Percentiles rank a stretch among this genome's conserved stretches.
Conservation (phyloP, 768 basidiomycete species). For the Dictyophora rubrovolvata region DNA sequence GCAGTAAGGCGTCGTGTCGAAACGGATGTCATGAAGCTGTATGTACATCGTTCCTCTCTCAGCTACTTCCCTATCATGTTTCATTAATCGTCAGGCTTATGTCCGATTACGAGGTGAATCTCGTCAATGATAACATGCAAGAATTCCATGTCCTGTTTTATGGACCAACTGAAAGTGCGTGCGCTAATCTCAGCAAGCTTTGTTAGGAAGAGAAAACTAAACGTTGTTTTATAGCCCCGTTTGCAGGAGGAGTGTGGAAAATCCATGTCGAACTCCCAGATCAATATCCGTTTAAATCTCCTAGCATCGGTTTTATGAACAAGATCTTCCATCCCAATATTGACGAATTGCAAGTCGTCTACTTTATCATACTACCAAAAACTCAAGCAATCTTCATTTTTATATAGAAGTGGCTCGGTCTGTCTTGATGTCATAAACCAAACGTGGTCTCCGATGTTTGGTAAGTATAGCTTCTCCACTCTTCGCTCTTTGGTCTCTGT, state of each 20-base stretch:
- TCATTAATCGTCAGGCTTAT: slow-evolving; percentile 54
- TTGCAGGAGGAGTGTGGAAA: slow-evolving; percentile 98
- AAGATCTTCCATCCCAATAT: slow-evolving; percentile 99
- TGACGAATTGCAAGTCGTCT: slow-evolving; percentile 79
- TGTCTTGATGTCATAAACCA: slow-evolving; percentile 99
- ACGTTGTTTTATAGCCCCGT: slow-evolving; percentile 50
- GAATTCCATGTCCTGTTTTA: slow-evolving; percentile 97
- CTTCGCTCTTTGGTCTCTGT: neutral
- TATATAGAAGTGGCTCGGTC: slow-evolving; percentile 82
- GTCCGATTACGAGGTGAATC: slow-evolving; percentile 96
- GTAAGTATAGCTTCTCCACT: slow-evolving; percentile 35
- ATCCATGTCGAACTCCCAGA: slow-evolving; percentile 98
- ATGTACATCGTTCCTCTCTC: slow-evolving; percentile 18
- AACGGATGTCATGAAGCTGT: slow-evolving; percentile 99
- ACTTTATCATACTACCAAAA: slow-evolving; percentile 4
- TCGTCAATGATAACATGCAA: slow-evolving; percentile 98
- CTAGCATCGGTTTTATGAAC: slow-evolving; percentile 99
- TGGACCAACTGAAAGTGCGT: slow-evolving; percentile 88
- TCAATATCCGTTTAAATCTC: slow-evolving; percentile 98
- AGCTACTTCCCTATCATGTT: neutral
- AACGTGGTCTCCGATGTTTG: slow-evolving; percentile 99
- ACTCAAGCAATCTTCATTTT: slow-evolving; percentile 4
- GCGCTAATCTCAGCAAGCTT: neutral
- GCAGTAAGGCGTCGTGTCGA: slow-evolving; percentile 90
- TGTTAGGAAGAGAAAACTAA: neutral